Base-by-base conservation (phyloP, 768 basidiomycete species). In the Hericium rajendrae region DNA sequence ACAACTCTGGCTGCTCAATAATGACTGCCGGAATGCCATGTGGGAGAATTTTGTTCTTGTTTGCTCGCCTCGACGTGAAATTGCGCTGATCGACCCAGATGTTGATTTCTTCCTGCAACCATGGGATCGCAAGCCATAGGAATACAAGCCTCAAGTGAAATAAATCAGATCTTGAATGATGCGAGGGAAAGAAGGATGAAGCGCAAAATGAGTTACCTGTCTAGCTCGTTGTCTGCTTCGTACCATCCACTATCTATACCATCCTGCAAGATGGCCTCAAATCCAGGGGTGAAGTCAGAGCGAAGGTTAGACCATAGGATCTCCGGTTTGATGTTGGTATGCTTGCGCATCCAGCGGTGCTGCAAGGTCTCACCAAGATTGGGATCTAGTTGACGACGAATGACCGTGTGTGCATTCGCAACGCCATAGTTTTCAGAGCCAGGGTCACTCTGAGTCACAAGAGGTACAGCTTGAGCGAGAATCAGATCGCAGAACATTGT, bases 391-490 rank as follows among this genome's bases (percentile, higher is more conserved):
- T 40, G 43, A 6, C 79, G 78, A 0, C 73, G 70, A 0, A 76
- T 60, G 0, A 62, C 38, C 0, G 78, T 77, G 0, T 79, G 76
- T 0, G 64, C 66, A 63, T 80, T 80, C 0, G 78, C 79, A 28
- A 78, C 66, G 0, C 72, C 68, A 58, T 70, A 69, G 56, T 80
- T 80, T 53, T 78, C 75, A 0, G 64, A 48, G 0, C 77, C 77
- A 0, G 65, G 71, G 61, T 79, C 76, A 55, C 74, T 77, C 57
- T 76, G 76, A 0, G 75, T 76, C 0, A 74, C 55, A 0, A 78
- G 55, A 5, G 76, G 73, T 6, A 78, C 65, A n/a, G 37, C 51
- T 73, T 75, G 53, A 32, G 48, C 8, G 57, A 54, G 24, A 48
- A n/a, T n/a, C n/a, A n/a, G n/a, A n/a, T n/a, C n/a, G n/a, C n/a